These are phyloP conservation scores for Erythrophleum fordii DNA, from an alignment of 306 rosid genomes.

Conservation along the genomic window DNA sequence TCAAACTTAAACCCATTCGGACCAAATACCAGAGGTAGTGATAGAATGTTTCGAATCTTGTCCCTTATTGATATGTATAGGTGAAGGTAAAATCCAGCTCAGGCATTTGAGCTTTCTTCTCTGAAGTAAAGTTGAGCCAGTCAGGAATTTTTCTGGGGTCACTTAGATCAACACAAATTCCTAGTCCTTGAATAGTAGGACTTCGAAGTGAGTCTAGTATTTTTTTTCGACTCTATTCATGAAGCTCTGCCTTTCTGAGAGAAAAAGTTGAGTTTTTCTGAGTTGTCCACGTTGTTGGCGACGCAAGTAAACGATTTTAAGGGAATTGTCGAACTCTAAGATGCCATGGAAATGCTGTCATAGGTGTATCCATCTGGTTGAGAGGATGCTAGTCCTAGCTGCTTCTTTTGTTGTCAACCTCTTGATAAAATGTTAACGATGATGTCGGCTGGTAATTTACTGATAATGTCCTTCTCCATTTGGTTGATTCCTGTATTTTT, in stretches of 20 bases:
- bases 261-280: background rate
- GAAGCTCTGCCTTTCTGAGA: constrained; percentile 17
- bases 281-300: background rate
- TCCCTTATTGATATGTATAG: background rate
- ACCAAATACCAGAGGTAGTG: background rate
- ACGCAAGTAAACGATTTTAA: background rate
- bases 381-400: constrained; percentile 14
- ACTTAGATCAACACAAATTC: constrained; percentile 27
- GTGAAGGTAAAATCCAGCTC: constrained; percentile 3
- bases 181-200: constrained; percentile 12
- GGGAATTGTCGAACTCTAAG: constrained; percentile 12
- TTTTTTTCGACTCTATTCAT: background rate
- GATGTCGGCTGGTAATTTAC: constrained; percentile 26
- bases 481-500: background rate
- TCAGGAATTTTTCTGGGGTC: constrained; percentile 11
- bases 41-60: background rate
- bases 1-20: background rate
- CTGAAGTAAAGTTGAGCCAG: background rate
- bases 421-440: background rate
- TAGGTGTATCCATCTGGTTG: constrained; percentile 29
- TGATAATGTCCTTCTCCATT: constrained; percentile 8
- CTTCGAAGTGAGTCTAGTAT: background rate
- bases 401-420: constrained; percentile 27
- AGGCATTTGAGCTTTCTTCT: background rate
- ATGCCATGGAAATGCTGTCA: constrained; percentile 22